phyloP scores from a whole-genome alignment of 805 yeast genomes.

The Spathaspora sp. region DNA sequence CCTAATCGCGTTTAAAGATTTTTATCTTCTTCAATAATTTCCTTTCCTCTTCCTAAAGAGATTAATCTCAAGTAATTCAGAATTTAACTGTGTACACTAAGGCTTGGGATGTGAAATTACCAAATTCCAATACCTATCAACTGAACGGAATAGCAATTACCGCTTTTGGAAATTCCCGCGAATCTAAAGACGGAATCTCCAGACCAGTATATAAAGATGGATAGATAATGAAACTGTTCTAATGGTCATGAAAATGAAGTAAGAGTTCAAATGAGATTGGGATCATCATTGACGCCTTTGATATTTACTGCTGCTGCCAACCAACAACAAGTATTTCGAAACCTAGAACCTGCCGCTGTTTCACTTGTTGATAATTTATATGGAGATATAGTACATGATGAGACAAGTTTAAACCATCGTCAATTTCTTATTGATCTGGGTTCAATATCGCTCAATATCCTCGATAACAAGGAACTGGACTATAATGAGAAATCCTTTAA shows the following conservation, averaged over 20 bases:
- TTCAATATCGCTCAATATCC: neutral
- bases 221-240: neutral
- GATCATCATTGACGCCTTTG: neutral
- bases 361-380: constrained; percentile 22
- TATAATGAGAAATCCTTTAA: constrained; percentile 2
- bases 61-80: too few relatives aligned
- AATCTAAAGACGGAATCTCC: neutral
- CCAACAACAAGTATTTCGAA: neutral
- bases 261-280: neutral
- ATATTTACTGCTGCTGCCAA: neutral
- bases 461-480: too few relatives aligned
- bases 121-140: too few relatives aligned
- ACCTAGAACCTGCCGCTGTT: neutral
- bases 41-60: too few relatives aligned
- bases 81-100: too few relatives aligned
- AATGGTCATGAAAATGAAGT: neutral
- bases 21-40: too few relatives aligned
- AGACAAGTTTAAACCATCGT: constrained; percentile 6
- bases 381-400: constrained; percentile 20
- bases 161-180: neutral
- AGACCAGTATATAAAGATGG: neutral
- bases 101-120: too few relatives aligned
- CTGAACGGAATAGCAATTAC: neutral
- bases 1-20: too few relatives aligned
- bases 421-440: neutral